Percentiles rank a stretch among this genome's conserved stretches.
Conservation (phyloP, 345 rosid genomes). For the Acer saccharum region DNA sequence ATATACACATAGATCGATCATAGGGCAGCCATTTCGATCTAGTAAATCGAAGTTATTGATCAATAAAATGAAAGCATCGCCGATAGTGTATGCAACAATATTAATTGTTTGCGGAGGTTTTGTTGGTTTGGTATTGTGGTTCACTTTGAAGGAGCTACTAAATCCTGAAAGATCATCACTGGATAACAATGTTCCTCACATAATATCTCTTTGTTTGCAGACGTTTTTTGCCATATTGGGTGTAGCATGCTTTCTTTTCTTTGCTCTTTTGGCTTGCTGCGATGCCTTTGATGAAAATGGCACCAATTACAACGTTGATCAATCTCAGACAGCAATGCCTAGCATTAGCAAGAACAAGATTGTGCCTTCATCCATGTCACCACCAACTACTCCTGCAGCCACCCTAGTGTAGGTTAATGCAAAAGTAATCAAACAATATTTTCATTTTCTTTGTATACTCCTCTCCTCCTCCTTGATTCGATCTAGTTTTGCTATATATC, state of each 20-base stretch:
- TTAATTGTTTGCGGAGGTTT: not conserved
- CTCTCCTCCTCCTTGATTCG: too few species aligned
- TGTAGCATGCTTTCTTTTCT: not conserved
- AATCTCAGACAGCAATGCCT: not conserved
- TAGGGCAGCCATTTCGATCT: too few species aligned
- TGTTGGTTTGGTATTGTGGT: not conserved
- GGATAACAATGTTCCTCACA: not conserved
- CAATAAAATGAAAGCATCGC: not conserved
- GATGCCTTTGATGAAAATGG: not conserved
- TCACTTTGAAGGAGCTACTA: not conserved
- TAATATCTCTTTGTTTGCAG: not conserved
- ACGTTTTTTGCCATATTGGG: not conserved
- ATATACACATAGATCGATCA: too few species aligned
- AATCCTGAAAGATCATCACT: not conserved
- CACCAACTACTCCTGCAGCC: too few species aligned
- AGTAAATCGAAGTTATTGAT: too few species aligned
- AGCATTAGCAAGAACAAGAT: too few species aligned
- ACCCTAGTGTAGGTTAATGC: too few species aligned
- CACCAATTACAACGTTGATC: not conserved
- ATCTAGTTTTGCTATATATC: too few species aligned
- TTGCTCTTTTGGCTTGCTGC: not conserved
- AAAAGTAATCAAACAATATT: too few species aligned
- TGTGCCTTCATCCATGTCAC: too few species aligned
- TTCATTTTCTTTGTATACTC: too few species aligned
- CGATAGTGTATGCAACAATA: not conserved